Base-by-base conservation (phyloP, 106 monocot genomes). In the Dioscorea dumetorum region DNA sequence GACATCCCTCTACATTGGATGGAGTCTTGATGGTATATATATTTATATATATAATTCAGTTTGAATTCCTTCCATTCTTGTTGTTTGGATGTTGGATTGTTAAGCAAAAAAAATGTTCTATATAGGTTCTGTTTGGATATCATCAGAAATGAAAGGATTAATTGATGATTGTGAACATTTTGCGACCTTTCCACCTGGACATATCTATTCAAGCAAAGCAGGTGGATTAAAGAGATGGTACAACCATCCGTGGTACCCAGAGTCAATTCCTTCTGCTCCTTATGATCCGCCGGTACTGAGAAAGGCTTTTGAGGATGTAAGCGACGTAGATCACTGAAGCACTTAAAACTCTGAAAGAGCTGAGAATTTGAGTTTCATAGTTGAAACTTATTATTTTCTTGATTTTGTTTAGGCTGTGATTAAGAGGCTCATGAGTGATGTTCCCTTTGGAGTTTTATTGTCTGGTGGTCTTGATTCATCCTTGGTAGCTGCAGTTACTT, bases 361-460 rank as follows among this genome's bases (percentile, higher is more conserved):
- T 41, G 6, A 41, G 10, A 0, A 41, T 41, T 41, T 41, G 5
- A 41, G 41, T 6, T 6, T 41, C 41, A 41, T 41, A 10, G 41
- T 8, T 41, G 5, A 41, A 41, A 1, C 5, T 8, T 10, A 41
- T 41, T 54, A 4, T 54, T 8, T 54, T 54, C 12, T 54, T 16
- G 18, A 19, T 54, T 18, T 54, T 54, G 54, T 54, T 54, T 54
- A 86, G 86, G 87, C 87, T 69, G 87, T 87, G 14, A 70, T 78
- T 8, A 87, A 87, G 61, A 80, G 87, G 74, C 80, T 87, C 3
- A 87, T 87, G 87, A 87, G 83, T 5, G 87, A 87, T 67, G 87
- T 87, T 28, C 87, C 83, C 13, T 83, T 87, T 21, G 87, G 87
- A 12, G 87, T 87, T 24, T 71, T 87, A 24, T 66, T 87, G 74